Evolutionary conservation across 108 stramenopile genomes (phyloP), one percentile per base, ranked within the genome.

Genomic region (Epithemia pelagica): DNA sequence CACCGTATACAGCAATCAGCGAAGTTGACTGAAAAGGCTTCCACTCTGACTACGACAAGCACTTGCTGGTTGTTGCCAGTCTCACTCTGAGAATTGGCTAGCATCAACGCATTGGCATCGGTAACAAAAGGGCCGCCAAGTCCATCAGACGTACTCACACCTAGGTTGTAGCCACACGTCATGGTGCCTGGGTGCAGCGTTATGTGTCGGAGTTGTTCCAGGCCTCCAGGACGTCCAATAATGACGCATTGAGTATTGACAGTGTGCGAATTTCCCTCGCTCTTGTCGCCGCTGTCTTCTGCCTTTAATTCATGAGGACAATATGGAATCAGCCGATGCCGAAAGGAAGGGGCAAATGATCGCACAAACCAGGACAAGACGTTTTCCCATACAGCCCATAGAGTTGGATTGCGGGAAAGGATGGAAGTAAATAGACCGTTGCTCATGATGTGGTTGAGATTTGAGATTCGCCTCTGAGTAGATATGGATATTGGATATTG

Each of bases 1-100:
- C 89, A 91, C 27, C 94, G 80, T 46, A 94, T 94, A 61, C 79
- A 78, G 57, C 87, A 87, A 67, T 90, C 94, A 0, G 90, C 94
- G 68, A 83, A 95, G 59, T 92, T 92, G 57, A 95, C 77, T 0
- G 82, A 83, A 65, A 91, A 95, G 22, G 81, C 74, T 54, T 80
- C 68, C 30, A 80, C 78, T 59, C 65, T 52, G 10, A 94, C 56
- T 1, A 94, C 64, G 22, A 90, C 86, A 59, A 81, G 80, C 69
- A 82, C 81, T 19, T 28, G 22, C n/a, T n/a, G n/a, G n/a, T n/a
- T n/a, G n/a, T n/a, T n/a, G 5, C 37, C 37, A 5, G 5, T 46
- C 15, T 46, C 37, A 15, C 37, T 46, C 10, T 15, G 5, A 15
- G 10, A 10, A 15, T 15, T 15, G 5, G 37, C 37, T 5, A 46